Evolutionary conservation across 192 early-diverging fungal genomes (phyloP).

Genomic region (Coemansia sp.): DNA sequence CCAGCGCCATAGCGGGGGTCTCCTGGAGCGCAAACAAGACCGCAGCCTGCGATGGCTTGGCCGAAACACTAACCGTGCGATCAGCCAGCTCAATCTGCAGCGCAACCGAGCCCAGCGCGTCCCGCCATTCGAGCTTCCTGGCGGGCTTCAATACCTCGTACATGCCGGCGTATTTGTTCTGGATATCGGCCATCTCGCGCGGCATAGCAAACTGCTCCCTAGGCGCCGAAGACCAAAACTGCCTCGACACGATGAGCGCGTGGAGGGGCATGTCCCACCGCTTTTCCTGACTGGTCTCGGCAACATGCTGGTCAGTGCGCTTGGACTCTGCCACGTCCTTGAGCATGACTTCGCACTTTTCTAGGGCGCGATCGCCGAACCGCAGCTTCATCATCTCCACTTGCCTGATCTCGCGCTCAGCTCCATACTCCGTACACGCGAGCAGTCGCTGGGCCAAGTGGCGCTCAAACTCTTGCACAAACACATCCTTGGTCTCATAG

Average conservation of each 20-base stretch:
- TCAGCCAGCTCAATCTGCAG: constrained; percentile 59
- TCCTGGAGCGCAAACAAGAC: constrained; percentile 44
- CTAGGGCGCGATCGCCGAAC: constrained; percentile 63
- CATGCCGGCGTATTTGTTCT: constrained; percentile 44
- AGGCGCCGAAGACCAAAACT: constrained; percentile 62
- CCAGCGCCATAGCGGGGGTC: neutral
- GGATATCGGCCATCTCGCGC: constrained; percentile 29
- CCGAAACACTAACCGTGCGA: constrained; percentile 48
- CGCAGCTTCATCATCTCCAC: constrained; percentile 73
- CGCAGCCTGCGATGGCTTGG: constrained; percentile 58
- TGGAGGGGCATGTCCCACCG: constrained; percentile 36
- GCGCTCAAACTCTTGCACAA: constrained; percentile 69
- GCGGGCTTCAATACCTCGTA: constrained; percentile 59
- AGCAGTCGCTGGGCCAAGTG: constrained; percentile 59
- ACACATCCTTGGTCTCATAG: constrained; percentile 66
- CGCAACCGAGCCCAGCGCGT: constrained; percentile 55
- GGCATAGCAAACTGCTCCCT: constrained; percentile 43
- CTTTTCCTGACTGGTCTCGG: constrained; percentile 14
- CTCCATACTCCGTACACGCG: constrained; percentile 47
- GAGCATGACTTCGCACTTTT: constrained; percentile 77
- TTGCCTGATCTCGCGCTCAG: constrained; percentile 61
- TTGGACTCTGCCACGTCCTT: constrained; percentile 75
- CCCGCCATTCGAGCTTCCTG: constrained; percentile 59
- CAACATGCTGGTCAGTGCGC: constrained; percentile 58
- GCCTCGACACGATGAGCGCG: constrained; percentile 57